These are phyloP conservation scores for Brettanomyces anomalus DNA, from an alignment of 805 yeast species.

Conservation along the genomic window DNA sequence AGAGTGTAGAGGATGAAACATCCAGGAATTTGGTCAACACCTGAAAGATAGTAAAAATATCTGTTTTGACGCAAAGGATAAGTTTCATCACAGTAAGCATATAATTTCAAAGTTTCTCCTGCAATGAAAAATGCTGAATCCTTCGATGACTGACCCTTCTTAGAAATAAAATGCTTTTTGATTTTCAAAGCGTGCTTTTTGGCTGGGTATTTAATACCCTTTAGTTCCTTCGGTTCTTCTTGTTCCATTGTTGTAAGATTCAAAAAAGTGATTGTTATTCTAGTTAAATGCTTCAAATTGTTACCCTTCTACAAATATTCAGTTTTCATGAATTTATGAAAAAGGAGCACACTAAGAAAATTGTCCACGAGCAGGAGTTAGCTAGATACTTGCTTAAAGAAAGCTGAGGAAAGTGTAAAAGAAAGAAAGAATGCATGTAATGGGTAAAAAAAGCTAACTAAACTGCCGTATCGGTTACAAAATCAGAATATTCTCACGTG, in stretches of 20 bases:
- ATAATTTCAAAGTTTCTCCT: constrained; percentile 49
- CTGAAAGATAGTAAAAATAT: constrained; percentile 80
- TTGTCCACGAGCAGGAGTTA: no score
- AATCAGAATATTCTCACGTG: background rate
- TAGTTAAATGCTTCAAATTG: no score
- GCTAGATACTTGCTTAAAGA: no score
- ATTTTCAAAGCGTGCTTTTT: constrained; percentile 62
- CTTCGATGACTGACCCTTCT: constrained; percentile 6
- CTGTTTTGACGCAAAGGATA: constrained; percentile 82
- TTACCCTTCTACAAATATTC: no score
- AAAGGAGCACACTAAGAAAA: no score
- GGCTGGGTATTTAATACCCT: constrained; percentile 64
- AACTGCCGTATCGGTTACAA: background rate
- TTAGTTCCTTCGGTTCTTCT: constrained; percentile 13
- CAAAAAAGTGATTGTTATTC: background rate
- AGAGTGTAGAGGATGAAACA: constrained; percentile 56
- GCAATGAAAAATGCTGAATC: constrained; percentile 41
- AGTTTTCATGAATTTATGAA: background rate
- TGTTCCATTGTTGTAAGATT: constrained; percentile 2
- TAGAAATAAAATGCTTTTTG: constrained; percentile 21
- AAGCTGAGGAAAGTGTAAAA: no score
- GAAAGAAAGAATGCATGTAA: no score
- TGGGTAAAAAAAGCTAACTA: background rate
- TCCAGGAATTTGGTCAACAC: constrained; percentile 70
- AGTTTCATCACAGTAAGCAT: constrained; percentile 72